phyloP scores from a whole-genome alignment of 352 stramenopile genomes.

The Phytopythium mirpurense region DNA sequence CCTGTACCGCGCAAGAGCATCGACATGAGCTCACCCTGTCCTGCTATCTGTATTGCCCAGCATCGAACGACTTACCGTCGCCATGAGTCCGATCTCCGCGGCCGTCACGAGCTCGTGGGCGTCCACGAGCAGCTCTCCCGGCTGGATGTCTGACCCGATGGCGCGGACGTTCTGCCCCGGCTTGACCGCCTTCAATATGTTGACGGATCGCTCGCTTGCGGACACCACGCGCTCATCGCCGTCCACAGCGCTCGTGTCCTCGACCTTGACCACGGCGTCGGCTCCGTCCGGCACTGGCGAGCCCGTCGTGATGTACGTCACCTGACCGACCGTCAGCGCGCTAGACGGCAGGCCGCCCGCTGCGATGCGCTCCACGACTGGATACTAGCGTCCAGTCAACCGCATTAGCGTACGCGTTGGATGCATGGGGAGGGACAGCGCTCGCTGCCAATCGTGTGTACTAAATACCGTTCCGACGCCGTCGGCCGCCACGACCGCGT shows the following conservation, averaged over 20 bases:
- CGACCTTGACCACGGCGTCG: conserved; percentile 93
- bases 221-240: conserved; percentile 17
- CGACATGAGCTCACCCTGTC: conserved; percentile 3
- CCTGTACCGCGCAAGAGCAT: conserved; percentile 22
- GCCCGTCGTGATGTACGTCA: conserved; percentile 95
- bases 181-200: conserved; percentile 58
- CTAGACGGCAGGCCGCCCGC: conserved; percentile 48
- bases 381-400: conserved; percentile 34
- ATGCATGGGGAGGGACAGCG: too few species aligned
- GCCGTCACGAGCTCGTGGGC: conserved; percentile 71
- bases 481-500: conserved; percentile 89
- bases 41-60: not conserved
- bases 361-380: conserved; percentile 60
- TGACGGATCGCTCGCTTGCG: conserved; percentile 39
- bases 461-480: conserved; percentile 58
- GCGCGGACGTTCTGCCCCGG: conserved; percentile 72
- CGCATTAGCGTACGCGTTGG: too few species aligned
- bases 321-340: conserved; percentile 37
- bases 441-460: not conserved
- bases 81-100: conserved; percentile 89
- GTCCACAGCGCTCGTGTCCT: conserved; percentile 81
- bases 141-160: conserved; percentile 90
- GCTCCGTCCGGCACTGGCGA: conserved; percentile 86
- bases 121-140: conserved; percentile 71
- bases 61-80: conserved; percentile 51